A percentile compares a stretch with the other conserved stretches of the same genome.
phyloP scores from a whole-genome alignment of 805 yeast species.

The Metschnikowia matae region DNA sequence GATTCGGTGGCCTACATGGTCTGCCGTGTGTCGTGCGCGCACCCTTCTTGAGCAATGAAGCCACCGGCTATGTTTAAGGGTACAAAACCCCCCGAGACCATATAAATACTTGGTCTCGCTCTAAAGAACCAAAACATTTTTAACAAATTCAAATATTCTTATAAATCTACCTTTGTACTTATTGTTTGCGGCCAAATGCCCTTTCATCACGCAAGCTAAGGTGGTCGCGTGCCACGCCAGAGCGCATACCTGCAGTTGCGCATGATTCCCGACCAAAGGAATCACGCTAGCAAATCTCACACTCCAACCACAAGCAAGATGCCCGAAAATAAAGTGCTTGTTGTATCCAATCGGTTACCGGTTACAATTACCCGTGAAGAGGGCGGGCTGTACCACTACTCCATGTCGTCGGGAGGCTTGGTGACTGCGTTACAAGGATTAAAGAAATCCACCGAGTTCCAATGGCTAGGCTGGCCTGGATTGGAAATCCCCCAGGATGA shows the following conservation, averaged over 20 bases:
- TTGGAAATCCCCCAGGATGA: slow-evolving; percentile 79
- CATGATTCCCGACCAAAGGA: background rate
- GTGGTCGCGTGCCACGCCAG: background rate
- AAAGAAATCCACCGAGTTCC: slow-evolving; percentile 75
- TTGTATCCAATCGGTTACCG: slow-evolving; percentile 92
- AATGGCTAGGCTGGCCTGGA: slow-evolving; percentile 98
- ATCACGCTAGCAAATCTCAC: slow-evolving; percentile 2
- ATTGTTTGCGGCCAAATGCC: background rate
- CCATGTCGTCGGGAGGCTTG: slow-evolving; percentile 96
- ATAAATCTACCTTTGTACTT: background rate
- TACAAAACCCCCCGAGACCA: background rate
- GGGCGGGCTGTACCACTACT: slow-evolving; percentile 67
- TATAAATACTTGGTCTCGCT: background rate
- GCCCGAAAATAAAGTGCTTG: slow-evolving; percentile 66
- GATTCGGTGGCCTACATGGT: slow-evolving; percentile 1
- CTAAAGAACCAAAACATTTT: background rate
- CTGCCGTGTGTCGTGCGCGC: background rate
- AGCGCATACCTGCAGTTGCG: slow-evolving; percentile 4
- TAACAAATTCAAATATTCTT: no score
- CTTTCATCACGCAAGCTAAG: background rate
- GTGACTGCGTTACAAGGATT: slow-evolving; percentile 94
- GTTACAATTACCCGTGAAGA: slow-evolving; percentile 74
- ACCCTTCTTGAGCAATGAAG: background rate
- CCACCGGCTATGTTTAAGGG: background rate
- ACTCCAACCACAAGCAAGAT: slow-evolving; percentile 3